phyloP scores from a whole-genome alignment of 2,329 filamentous ascomycete species.

The Arthrobotrys entomopaga region DNA sequence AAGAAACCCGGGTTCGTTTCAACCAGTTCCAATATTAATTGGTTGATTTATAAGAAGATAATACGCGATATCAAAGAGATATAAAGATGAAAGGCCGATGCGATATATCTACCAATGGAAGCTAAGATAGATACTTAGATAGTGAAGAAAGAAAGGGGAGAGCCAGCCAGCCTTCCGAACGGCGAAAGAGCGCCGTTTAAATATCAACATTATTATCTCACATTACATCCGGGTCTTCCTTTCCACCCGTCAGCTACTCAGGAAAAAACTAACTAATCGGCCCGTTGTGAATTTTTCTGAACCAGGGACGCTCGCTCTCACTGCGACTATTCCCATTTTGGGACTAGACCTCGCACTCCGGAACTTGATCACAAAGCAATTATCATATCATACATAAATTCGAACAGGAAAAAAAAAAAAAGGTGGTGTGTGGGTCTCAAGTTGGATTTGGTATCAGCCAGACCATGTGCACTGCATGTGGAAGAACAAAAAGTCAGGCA shows the following conservation, averaged over 20 bases:
- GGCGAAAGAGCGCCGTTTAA: neutral
- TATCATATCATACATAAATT: too few relatives aligned
- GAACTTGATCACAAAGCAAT: slow-evolving; percentile 18
- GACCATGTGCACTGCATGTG: neutral
- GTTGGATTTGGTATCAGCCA: neutral
- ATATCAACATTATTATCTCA: neutral
- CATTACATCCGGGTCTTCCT: neutral
- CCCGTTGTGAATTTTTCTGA: too few relatives aligned
- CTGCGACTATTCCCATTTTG: slow-evolving; percentile 11
- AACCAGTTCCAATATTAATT: too few relatives aligned
- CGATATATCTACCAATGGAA: slow-evolving; percentile 8
- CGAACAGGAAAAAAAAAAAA: too few relatives aligned
- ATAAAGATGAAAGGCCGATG: slow-evolving; percentile 30
- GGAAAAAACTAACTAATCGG: neutral
- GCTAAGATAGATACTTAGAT: neutral
- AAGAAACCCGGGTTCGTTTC: neutral
- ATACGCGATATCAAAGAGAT: slow-evolving; percentile 14
- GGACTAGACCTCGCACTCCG: slow-evolving; percentile 37
- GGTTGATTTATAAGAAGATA: neutral
- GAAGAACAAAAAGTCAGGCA: neutral
- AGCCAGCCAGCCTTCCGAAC: neutral
- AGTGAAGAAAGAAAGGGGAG: neutral
- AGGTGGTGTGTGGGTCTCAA: slow-evolving; percentile 1
- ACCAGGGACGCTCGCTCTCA: neutral
- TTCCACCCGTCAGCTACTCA: slow-evolving; percentile 12